phyloP scores from a whole-genome alignment of 1,139 yeast genomes.

The Yarrowia galli region DNA sequence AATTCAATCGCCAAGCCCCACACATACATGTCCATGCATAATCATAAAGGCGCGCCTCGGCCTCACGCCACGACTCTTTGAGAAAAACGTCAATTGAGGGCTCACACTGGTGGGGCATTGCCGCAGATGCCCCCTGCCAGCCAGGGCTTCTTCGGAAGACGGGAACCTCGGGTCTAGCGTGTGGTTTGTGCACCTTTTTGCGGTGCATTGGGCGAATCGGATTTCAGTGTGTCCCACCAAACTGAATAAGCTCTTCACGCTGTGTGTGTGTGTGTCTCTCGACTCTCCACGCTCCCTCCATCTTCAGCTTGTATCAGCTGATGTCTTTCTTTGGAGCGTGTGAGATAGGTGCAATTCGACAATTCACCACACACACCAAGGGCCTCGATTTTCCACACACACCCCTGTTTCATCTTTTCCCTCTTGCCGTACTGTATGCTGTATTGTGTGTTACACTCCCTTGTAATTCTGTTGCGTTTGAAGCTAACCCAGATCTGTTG shows the following conservation, averaged over 20 bases:
- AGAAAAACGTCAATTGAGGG: not conserved
- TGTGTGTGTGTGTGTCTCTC: too few relatives aligned
- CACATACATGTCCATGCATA: conserved; percentile 21
- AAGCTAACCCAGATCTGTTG: conserved; percentile 15
- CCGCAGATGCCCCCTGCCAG: not conserved
- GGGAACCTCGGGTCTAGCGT: not conserved
- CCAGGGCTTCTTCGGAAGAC: not conserved
- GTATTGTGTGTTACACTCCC: not conserved
- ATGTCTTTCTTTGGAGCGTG: not conserved
- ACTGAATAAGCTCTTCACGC: not conserved
- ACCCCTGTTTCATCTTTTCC: not conserved
- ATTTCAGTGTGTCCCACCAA: not conserved
- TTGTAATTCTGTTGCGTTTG: not conserved
- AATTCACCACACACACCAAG: not conserved
- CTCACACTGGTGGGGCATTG: not conserved
- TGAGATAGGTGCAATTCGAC: too few relatives aligned
- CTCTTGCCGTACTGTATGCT: not conserved
- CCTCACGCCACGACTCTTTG: conserved; percentile 1
- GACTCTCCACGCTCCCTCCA: not conserved
- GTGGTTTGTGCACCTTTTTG: too few relatives aligned
- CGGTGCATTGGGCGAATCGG: not conserved
- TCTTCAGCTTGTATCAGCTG: conserved; percentile 4
- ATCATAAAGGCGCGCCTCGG: conserved; percentile 8
- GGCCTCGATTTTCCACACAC: not conserved
- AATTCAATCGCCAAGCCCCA: conserved; percentile 3